These are phyloP conservation scores for Fusarium xylarioides DNA, from an alignment of 2,329 filamentous ascomycete species.

Conservation along the genomic window DNA sequence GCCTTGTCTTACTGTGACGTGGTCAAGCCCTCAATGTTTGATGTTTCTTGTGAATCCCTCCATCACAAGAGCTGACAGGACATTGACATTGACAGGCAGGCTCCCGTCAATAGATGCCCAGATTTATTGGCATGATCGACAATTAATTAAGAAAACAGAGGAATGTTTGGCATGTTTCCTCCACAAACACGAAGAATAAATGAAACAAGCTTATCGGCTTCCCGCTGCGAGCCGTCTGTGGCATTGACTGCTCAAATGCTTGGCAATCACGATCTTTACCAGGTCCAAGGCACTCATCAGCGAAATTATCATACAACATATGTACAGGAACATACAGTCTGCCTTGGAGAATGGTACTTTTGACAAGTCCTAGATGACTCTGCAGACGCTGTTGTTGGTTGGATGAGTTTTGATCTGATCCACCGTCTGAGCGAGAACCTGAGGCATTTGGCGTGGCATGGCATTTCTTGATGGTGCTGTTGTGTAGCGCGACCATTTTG, in stretches of 20 bases:
- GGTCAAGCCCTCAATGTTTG: not conserved
- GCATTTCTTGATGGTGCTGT: conserved; percentile 3
- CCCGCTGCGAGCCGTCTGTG: conserved; percentile 18
- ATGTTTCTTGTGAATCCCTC: conserved; percentile 20
- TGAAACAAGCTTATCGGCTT: conserved; percentile 37
- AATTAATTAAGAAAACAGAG: not conserved
- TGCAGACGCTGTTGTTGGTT: conserved; percentile 9
- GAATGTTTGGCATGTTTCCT: not conserved
- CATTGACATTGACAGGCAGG: not conserved
- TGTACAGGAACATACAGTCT: not conserved
- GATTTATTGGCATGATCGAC: not conserved
- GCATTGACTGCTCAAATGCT: conserved; percentile 9
- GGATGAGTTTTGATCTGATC: conserved; percentile 18
- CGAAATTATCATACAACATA: not conserved
- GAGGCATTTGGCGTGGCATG: conserved; percentile 26
- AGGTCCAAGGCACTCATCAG: not conserved
- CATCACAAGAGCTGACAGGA: not conserved
- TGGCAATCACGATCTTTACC: conserved; percentile 23
- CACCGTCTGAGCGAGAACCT: conserved; percentile 20
- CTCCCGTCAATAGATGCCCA: conserved; percentile 27
- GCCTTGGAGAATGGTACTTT: not conserved
- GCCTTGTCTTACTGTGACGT: conserved; percentile 19
- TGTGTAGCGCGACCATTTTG: conserved; percentile 25
- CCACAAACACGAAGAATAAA: conserved; percentile 13
- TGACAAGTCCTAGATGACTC: conserved; percentile 13